A percentile compares a stretch with the other conserved stretches of the same genome.
phyloP scores from a whole-genome alignment of 2,329 filamentous ascomycete genomes.

The Colletotrichum sp. region DNA sequence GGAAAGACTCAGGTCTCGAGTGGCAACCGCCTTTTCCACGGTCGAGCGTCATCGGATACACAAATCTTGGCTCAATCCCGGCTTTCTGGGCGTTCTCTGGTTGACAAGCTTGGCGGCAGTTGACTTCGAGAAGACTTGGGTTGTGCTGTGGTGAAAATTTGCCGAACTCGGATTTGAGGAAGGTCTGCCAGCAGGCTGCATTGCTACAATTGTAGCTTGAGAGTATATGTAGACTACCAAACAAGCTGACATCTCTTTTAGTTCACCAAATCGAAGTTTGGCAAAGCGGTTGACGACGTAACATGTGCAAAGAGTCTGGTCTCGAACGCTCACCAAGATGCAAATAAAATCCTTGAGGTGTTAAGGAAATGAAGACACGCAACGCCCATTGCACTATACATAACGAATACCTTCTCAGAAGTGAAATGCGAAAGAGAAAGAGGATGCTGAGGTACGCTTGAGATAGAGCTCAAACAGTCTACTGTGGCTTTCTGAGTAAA shows the following conservation, averaged over 20 bases:
- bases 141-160: neutral
- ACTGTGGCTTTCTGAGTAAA: neutral
- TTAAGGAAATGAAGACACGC: neutral
- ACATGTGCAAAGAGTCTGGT: neutral
- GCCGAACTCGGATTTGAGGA: no score
- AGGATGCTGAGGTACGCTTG: neutral
- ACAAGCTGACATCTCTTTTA: no score
- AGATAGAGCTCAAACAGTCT: neutral
- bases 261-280: neutral
- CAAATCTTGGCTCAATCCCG: neutral
- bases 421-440: neutral
- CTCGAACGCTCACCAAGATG: no score
- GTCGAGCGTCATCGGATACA: neutral
- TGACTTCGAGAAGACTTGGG: neutral
- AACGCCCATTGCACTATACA: rapidly evolving
- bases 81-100: neutral
- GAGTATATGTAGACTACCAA: no score
- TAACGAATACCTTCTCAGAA: neutral
- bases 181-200: no score
- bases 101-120: neutral
- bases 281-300: neutral
- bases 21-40: neutral
- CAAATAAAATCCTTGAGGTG: no score
- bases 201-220: no score
- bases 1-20: neutral